These are phyloP conservation scores for Pseudonitzschia delicatissima DNA, from an alignment of 108 stramenopile genomes.

Conservation along the genomic window DNA sequence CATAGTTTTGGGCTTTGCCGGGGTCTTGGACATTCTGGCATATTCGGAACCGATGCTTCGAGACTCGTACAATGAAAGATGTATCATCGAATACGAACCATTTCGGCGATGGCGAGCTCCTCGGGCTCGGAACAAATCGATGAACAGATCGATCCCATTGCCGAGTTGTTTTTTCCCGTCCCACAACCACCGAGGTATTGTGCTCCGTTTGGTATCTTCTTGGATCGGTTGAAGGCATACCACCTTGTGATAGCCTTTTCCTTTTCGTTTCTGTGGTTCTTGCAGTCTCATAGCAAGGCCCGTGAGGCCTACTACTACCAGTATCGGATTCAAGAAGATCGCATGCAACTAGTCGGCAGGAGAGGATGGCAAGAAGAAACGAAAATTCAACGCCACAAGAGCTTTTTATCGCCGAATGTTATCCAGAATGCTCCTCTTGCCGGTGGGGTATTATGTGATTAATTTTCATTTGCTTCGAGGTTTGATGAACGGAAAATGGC, in stretches of 20 bases:
- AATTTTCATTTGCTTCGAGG: conserved; percentile 10
- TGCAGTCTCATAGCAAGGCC: conserved; percentile 35
- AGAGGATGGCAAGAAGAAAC: conserved; percentile 4
- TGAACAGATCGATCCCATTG: background rate
- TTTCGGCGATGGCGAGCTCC: too few relatives aligned
- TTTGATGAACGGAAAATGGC: background rate
- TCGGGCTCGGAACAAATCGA: background rate
- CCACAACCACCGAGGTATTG: background rate
- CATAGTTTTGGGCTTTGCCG: background rate
- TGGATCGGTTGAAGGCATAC: conserved; percentile 15
- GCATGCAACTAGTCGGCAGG: background rate
- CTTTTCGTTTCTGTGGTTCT: conserved; percentile 49
- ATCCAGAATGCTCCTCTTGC: conserved; percentile 36
- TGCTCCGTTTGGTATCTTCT: background rate
- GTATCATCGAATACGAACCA: too few relatives aligned
- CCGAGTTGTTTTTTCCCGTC: background rate
- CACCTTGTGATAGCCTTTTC: conserved; percentile 24
- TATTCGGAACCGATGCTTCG: conserved; percentile 1
- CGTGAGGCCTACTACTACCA: conserved; percentile 5
- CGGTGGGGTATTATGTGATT: conserved; percentile 44
- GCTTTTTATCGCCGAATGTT: conserved; percentile 28
- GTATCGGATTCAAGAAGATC: conserved; percentile 22
- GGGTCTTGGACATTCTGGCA: conserved; percentile 11
- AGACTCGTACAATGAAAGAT: background rate
- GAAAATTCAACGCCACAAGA: conserved; percentile 14